Base-by-base conservation (phyloP, 495 filamentous ascomycete genomes). In the Podospora sp. region DNA sequence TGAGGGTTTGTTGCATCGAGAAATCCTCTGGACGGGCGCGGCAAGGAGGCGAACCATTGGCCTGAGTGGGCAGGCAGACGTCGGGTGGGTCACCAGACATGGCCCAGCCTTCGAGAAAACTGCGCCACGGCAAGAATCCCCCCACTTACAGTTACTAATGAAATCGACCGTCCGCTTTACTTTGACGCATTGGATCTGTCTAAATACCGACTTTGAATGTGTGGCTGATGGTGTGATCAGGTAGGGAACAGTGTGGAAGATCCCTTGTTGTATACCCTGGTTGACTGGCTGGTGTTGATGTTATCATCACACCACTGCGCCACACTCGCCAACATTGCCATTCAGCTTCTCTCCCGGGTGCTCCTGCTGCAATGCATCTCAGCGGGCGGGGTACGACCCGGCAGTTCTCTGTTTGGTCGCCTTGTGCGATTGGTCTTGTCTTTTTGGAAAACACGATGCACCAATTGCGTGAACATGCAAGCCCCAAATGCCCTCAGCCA, bases 291-390 rank as follows among this genome's bases (percentile, higher is more conserved):
- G 50, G 50, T 18, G 50, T 53, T 18, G 50, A 18, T 18, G 50
- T 24, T 6, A 53, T 53, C 50, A 53, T 53, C 50, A 53, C 50
- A n/a, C 50, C 50, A 53, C 16, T 53, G 6, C 50, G 50, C 50
- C 50, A 53, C 50, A 53, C 50, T 53, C 18, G 16, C 50, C 50
- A 53, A 53, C 6, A 24, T 53, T 18, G 50, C 50, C 50, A 24
- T 53, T 53, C 50, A 53, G 50, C 50, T 6, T 53, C n/a, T 18
- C 5, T 6, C 16, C 6, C 16, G 6, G 50, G n/a, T 7, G 6
- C 18, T 18, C 21, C 50, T 6, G 50, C 21, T 53, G 50, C 16
- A 5, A 53, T 53, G 50, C 50, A 53, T 4, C 50, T 53, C 50
- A 5, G 50, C 50, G 16, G 6, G 50, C 6, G 16, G 4, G 50